These are phyloP conservation scores for Bipolaris cookei DNA, from an alignment of 2,329 filamentous ascomycete genomes.

Conservation along the genomic window DNA sequence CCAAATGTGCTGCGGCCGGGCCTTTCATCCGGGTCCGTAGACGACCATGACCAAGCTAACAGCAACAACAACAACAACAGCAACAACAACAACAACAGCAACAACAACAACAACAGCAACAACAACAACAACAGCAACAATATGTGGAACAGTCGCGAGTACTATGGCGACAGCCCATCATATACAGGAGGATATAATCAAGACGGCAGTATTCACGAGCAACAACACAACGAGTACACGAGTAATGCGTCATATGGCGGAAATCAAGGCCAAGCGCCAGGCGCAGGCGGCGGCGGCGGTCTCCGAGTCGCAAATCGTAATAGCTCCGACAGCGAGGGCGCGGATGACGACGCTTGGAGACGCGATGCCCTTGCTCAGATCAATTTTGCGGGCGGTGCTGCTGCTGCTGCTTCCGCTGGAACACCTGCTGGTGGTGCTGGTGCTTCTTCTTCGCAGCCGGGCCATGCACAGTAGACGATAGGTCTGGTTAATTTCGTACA, in stretches of 20 bases:
- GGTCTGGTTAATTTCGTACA: too few species aligned
- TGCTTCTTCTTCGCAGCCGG: not conserved
- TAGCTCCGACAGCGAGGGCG: slow-evolving; percentile 29
- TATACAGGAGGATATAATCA: slow-evolving; percentile 5
- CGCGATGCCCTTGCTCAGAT: slow-evolving; percentile 25
- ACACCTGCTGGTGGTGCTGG: not conserved
- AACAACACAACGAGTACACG: slow-evolving; percentile 3
- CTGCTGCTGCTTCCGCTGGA: not conserved
- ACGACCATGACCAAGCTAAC: slow-evolving; percentile 3
- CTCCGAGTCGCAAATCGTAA: slow-evolving; percentile 53
- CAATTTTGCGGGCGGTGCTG: slow-evolving; percentile 17
- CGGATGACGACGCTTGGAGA: slow-evolving; percentile 20
- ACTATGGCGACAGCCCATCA: slow-evolving; percentile 8
- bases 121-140: not conserved
- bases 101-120: slow-evolving; percentile 1
- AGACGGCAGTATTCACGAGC: slow-evolving; percentile 3
- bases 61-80: not conserved
- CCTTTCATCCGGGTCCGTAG: not conserved
- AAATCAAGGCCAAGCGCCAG: not conserved
- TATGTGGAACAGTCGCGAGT: slow-evolving; percentile 11
- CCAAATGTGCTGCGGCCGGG: slow-evolving; percentile 31
- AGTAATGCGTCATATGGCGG: slow-evolving; percentile 13
- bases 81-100: not conserved
- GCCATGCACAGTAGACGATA: slow-evolving; percentile 4
- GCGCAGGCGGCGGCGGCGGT: slow-evolving; percentile 37